These are phyloP conservation scores for Colletotrichum tabaci DNA, from an alignment of 2,329 filamentous ascomycete genomes.

Conservation along the genomic window DNA sequence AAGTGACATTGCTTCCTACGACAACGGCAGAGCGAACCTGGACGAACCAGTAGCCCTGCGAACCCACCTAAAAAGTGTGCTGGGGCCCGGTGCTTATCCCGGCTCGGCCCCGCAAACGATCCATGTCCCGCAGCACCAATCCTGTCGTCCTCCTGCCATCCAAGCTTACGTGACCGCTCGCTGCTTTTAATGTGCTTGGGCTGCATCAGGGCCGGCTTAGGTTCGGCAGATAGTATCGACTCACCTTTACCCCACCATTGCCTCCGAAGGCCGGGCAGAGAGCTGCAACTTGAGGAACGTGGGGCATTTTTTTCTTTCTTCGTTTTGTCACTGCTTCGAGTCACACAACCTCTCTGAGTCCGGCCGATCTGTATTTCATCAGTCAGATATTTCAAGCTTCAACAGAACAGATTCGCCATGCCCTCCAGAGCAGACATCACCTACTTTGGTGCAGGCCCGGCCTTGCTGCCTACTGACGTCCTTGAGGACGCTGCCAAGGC, in stretches of 20 bases:
- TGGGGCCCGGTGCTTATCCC: constrained; percentile 14
- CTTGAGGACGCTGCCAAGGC: constrained; percentile 83
- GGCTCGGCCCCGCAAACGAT: constrained; percentile 13
- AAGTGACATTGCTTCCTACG: constrained; percentile 12
- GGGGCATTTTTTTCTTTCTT: too few species aligned
- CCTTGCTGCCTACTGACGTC: constrained; percentile 85
- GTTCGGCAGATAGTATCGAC: too few species aligned
- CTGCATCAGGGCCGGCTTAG: too few species aligned
- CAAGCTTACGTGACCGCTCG: constrained; percentile 1
- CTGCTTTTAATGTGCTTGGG: too few species aligned
- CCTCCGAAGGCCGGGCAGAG: too few species aligned
- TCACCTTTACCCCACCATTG: too few species aligned
- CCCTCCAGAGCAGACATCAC: constrained; percentile 81
- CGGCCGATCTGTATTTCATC: too few species aligned
- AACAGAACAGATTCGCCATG: constrained; percentile 61
- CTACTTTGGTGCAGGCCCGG: constrained; percentile 93
- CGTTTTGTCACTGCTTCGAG: too few species aligned
- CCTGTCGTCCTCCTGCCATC: not conserved
- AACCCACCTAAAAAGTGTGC: constrained; percentile 28
- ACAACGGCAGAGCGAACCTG: constrained; percentile 21
- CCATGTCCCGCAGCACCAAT: constrained; percentile 1
- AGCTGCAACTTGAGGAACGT: too few species aligned
- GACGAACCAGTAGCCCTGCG: constrained; percentile 20
- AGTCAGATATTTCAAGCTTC: too few species aligned
- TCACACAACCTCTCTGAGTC: too few species aligned